Evolutionary conservation across 2,329 filamentous ascomycete species (phyloP).

Genomic region (Plectosphaerella cucumerina): DNA sequence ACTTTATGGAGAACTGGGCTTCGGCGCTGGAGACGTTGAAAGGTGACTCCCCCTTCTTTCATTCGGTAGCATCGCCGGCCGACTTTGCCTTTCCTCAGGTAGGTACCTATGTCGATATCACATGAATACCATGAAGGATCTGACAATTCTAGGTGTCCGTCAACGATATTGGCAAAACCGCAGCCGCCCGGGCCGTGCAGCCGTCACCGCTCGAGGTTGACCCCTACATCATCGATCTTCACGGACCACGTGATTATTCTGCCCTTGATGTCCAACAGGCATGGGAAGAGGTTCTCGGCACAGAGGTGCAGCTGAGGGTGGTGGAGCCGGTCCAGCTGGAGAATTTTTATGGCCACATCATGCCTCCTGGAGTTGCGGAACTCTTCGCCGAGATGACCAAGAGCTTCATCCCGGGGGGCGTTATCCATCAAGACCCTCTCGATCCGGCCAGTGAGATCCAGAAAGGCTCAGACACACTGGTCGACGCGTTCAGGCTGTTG

Average conservation of each 20-base stretch:
- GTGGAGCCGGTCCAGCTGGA: constrained; percentile 19
- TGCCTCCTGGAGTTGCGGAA: constrained; percentile 17
- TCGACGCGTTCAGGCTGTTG: not conserved
- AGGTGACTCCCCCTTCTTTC: constrained; percentile 22
- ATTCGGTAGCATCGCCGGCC: constrained; percentile 26
- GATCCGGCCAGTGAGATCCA: not conserved
- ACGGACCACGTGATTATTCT: constrained; percentile 22
- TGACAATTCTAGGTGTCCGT: not conserved
- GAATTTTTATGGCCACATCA: constrained; percentile 14
- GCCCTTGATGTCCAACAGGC: constrained; percentile 22
- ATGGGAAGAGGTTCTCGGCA: constrained; percentile 20
- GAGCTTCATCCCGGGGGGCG: constrained; percentile 21
- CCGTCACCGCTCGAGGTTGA: constrained; percentile 10
- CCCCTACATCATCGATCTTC: constrained; percentile 25
- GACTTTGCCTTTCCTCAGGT: constrained; percentile 27
- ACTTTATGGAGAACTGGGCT: constrained; percentile 36
- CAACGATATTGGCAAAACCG: not conserved
- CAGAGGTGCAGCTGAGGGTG: constrained; percentile 18
- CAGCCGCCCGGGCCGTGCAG: constrained; percentile 6
- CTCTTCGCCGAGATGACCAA: constrained; percentile 25
- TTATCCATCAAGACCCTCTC: constrained; percentile 5
- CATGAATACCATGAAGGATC: too few relatives aligned
- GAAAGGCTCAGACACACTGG: not conserved
- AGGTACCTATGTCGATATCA: not conserved
- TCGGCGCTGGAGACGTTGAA: constrained; percentile 19